A percentile compares a stretch with the other conserved stretches of the same genome.
These are phyloP conservation scores for Corymbia maculata DNA, from an alignment of 345 rosid species.

Conservation along the genomic window DNA sequence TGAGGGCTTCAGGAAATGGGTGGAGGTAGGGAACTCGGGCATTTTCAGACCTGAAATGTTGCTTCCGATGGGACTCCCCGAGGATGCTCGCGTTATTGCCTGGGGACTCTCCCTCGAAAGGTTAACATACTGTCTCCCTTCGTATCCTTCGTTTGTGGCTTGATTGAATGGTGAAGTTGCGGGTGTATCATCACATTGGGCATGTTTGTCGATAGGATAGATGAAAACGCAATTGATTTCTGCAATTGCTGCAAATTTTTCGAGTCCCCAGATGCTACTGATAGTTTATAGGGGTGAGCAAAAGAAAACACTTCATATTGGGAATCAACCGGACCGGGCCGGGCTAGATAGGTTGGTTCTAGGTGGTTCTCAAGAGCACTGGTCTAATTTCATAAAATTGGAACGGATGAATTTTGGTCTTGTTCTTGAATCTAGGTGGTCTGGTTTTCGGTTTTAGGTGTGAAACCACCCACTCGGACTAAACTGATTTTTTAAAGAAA, in stretches of 20 bases:
- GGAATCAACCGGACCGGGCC: no score
- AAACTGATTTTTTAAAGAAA: no score
- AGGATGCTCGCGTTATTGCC: slow-evolving; percentile 81
- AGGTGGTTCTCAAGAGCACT: no score
- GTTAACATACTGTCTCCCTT: slow-evolving; percentile 17
- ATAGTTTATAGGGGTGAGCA: no score
- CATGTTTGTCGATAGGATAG: background rate
- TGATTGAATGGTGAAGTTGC: background rate
- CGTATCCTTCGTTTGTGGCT: background rate
- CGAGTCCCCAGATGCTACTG: background rate
- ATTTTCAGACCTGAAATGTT: slow-evolving; percentile 97
- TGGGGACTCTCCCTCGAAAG: slow-evolving; percentile 99
- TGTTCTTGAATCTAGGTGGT: no score
- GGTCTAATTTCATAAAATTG: no score
- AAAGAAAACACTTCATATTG: no score
- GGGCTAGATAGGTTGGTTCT: no score
- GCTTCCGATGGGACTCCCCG: slow-evolving; percentile 89
- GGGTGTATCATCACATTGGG: background rate
- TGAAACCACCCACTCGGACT: no score
- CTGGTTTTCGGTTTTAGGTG: no score
- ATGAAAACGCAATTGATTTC: background rate
- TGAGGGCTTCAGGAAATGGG: slow-evolving; percentile 74
- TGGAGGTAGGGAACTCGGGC: slow-evolving; percentile 95
- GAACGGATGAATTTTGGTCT: no score
- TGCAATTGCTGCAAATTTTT: background rate